phyloP scores from a whole-genome alignment of 768 basidiomycete genomes.

The Crucibulum laeve region DNA sequence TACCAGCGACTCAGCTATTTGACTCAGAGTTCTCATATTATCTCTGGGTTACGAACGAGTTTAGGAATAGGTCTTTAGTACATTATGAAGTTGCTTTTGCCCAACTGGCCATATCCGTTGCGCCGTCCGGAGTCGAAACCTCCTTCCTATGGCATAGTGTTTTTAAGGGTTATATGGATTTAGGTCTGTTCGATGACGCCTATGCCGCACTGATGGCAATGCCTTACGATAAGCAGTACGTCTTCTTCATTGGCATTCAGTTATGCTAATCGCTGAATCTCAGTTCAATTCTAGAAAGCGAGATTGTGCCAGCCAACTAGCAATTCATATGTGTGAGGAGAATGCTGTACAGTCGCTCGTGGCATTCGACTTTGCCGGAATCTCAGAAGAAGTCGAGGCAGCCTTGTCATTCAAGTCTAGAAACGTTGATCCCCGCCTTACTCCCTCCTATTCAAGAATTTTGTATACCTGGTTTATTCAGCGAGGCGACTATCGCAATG shows the following conservation, averaged over 20 bases:
- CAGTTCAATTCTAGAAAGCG: constrained; percentile 52
- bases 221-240: constrained; percentile 79
- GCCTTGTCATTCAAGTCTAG: constrained; percentile 89
- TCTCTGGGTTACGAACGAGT: constrained; percentile 70
- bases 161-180: constrained; percentile 69
- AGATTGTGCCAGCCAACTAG: constrained; percentile 77
- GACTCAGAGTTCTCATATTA: constrained; percentile 73
- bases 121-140: constrained; percentile 47
- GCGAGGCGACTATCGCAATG: constrained; percentile 87
- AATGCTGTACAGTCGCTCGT: constrained; percentile 76
- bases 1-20: constrained; percentile 53
- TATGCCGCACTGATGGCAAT: constrained; percentile 73
- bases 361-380: constrained; percentile 78
- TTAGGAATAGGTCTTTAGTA: constrained; percentile 53
- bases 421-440: constrained; percentile 83
- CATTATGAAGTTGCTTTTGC: constrained; percentile 71
- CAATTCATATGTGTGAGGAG: constrained; percentile 91
- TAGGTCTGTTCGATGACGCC: constrained; percentile 81
- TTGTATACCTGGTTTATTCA: constrained; percentile 92
- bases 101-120: constrained; percentile 74
- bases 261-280: constrained; percentile 1
- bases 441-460: constrained; percentile 85
- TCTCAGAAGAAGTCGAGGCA: constrained; percentile 84
- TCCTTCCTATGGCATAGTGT: constrained; percentile 76
- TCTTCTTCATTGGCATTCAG: constrained; percentile 17